Conservation (phyloP, 139 green algal genomes). For the Tetratostichococcus sp. region DNA sequence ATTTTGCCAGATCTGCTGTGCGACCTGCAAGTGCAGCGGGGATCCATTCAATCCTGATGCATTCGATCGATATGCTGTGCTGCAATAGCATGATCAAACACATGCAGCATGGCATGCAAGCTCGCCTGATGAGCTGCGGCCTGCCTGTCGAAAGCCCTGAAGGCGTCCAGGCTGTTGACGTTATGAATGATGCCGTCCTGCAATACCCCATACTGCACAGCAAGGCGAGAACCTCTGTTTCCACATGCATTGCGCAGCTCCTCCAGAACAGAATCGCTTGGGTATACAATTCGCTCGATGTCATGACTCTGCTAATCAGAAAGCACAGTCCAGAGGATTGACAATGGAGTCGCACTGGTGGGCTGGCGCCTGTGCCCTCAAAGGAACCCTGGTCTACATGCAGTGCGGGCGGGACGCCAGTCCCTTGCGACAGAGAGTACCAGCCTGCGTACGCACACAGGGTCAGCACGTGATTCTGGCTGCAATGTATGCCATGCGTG, state of each 20-base stretch:
- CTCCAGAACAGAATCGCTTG: no score
- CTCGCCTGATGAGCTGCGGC: no score
- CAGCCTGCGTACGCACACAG: no score
- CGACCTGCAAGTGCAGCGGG: constrained; percentile 14
- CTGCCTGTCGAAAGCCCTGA: constrained; percentile 48
- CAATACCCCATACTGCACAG: background rate
- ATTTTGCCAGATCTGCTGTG: constrained; percentile 51
- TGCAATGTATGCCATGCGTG: no score
- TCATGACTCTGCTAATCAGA: no score
- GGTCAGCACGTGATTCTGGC: no score
- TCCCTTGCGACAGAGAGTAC: constrained; percentile 7
- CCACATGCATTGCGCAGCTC: no score
- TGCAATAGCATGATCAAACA: no score
- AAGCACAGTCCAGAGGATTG: no score
- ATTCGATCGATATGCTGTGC: no score
- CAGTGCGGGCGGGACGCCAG: constrained; percentile 15
- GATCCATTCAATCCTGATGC: background rate
- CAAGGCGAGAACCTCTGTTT: background rate
- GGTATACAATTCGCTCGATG: no score
- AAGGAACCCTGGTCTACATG: constrained; percentile 12
- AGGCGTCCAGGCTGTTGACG: constrained; percentile 75
- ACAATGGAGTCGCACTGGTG: background rate
- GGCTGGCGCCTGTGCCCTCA: background rate
- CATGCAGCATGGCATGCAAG: no score
- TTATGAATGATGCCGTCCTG: constrained; percentile 33